These are phyloP conservation scores for Angomonas ambiguus DNA, from an alignment of 208 protist species.

Conservation along the genomic window DNA sequence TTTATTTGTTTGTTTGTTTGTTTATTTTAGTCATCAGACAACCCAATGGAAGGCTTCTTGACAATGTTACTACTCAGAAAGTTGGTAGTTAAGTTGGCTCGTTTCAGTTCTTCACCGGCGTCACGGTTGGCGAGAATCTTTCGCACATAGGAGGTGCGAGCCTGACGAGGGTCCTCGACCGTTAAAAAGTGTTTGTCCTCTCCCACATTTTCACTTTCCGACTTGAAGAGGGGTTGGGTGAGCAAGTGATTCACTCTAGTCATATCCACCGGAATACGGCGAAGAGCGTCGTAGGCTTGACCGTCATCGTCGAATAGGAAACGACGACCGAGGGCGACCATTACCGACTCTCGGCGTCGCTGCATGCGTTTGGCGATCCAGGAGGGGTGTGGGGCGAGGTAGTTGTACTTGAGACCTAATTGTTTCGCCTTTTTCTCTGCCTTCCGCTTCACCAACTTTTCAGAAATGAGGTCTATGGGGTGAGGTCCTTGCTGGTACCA, in stretches of 20 bases:
- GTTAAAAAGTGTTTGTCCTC: slow-evolving; percentile 7
- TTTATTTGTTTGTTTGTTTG: slow-evolving; percentile 7
- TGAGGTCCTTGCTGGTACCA: slow-evolving; percentile 89
- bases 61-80: slow-evolving; percentile 65
- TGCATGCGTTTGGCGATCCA: slow-evolving; percentile 75
- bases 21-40: slow-evolving; percentile 9
- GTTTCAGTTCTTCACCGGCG: slow-evolving; percentile 58
- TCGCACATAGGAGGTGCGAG: slow-evolving; percentile 39
- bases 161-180: slow-evolving; percentile 42
- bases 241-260: slow-evolving; percentile 28
- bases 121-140: slow-evolving; percentile 45
- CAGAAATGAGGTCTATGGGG: slow-evolving; percentile 81
- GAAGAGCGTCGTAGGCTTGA: slow-evolving; percentile 40
- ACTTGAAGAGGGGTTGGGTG: background rate
- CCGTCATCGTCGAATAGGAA: slow-evolving; percentile 54
- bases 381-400: slow-evolving; percentile 77
- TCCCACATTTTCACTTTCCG: background rate
- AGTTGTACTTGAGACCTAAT: slow-evolving; percentile 80
- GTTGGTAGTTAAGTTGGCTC: slow-evolving; percentile 68
- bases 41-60: slow-evolving; percentile 22
- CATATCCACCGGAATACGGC: slow-evolving; percentile 28
- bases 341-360: slow-evolving; percentile 48
- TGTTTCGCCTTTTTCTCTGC: slow-evolving; percentile 80
- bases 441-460: slow-evolving; percentile 76
- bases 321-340: slow-evolving; percentile 65